Conservation (phyloP, 805 yeast species). For the Candida argentea region DNA sequence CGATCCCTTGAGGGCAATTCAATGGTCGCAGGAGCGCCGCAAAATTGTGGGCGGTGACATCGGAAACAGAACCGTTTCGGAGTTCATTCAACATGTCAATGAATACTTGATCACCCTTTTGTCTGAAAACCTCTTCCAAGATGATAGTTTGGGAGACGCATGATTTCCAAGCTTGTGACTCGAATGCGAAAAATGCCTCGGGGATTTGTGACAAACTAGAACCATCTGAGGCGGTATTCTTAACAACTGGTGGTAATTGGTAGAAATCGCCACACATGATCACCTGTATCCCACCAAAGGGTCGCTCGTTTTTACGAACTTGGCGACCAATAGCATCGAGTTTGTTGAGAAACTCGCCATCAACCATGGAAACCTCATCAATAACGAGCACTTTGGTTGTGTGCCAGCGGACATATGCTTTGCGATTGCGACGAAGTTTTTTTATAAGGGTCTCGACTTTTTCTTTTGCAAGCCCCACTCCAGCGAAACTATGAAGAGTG, state of each 20-base stretch:
- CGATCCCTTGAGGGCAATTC: slow-evolving; percentile 43
- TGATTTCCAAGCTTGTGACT: slow-evolving; percentile 50
- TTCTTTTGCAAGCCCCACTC: slow-evolving; percentile 65
- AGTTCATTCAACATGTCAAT: slow-evolving; percentile 68
- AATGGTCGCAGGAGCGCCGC: slow-evolving; percentile 42
- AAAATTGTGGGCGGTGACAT: slow-evolving; percentile 40
- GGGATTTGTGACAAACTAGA: slow-evolving; percentile 10
- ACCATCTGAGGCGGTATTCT: slow-evolving; percentile 18
- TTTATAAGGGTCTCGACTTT: slow-evolving; percentile 34
- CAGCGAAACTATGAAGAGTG: slow-evolving; percentile 68
- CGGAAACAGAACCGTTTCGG: slow-evolving; percentile 51
- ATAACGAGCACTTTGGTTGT: slow-evolving; percentile 49
- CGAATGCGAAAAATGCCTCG: slow-evolving; percentile 49
- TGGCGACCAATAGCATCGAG: slow-evolving; percentile 49
- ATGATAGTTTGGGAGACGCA: slow-evolving; percentile 49
- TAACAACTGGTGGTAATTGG: slow-evolving; percentile 68
- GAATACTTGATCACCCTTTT: slow-evolving; percentile 60
- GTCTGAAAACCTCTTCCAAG: slow-evolving; percentile 61
- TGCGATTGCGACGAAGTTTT: slow-evolving; percentile 44
- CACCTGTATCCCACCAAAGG: slow-evolving; percentile 77
- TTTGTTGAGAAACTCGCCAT: slow-evolving; percentile 56
- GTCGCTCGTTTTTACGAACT: slow-evolving; percentile 34
- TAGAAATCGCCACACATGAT: slow-evolving; percentile 75
- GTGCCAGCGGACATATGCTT: slow-evolving; percentile 45
- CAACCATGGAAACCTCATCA: slow-evolving; percentile 78